These are phyloP conservation scores for Omphalea diandra DNA, from an alignment of 441 rosid genomes.

Conservation along the genomic window DNA sequence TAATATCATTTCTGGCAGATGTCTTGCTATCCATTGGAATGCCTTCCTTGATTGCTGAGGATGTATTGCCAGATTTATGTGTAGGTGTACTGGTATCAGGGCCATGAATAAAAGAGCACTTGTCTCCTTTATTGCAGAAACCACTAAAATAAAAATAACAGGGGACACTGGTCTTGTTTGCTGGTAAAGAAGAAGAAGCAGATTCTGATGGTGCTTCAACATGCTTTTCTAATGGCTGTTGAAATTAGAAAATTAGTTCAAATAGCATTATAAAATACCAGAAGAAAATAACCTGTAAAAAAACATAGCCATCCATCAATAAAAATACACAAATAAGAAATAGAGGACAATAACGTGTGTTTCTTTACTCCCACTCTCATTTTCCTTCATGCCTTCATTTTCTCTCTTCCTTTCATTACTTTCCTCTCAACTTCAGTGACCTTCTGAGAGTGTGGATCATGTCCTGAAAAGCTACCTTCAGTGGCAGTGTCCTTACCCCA, in stretches of 20 bases:
- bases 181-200: slow-evolving; percentile 21
- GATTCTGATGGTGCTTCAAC: slow-evolving; percentile 33
- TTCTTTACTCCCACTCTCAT: background rate
- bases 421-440: background rate
- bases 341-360: background rate
- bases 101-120: slow-evolving; percentile 48
- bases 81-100: slow-evolving; percentile 25
- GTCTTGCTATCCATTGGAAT: slow-evolving; percentile 25
- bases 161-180: slow-evolving; percentile 40
- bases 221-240: slow-evolving; percentile 50
- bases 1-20: slow-evolving; percentile 7
- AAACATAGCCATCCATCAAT: background rate
- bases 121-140: slow-evolving; percentile 51
- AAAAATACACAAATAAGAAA: background rate
- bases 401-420: background rate
- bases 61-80: slow-evolving; percentile 24
- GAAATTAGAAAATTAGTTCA: slow-evolving; percentile 10
- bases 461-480: background rate
- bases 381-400: background rate
- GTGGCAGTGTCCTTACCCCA: background rate
- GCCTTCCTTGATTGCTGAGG: slow-evolving; percentile 20
- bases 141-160: slow-evolving; percentile 51
- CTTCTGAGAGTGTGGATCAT: background rate
- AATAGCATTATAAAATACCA: background rate
- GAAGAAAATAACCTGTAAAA: background rate